Conservation (phyloP, 2,329 filamentous ascomycete species). For the Rhinocladiella mackenziei region DNA sequence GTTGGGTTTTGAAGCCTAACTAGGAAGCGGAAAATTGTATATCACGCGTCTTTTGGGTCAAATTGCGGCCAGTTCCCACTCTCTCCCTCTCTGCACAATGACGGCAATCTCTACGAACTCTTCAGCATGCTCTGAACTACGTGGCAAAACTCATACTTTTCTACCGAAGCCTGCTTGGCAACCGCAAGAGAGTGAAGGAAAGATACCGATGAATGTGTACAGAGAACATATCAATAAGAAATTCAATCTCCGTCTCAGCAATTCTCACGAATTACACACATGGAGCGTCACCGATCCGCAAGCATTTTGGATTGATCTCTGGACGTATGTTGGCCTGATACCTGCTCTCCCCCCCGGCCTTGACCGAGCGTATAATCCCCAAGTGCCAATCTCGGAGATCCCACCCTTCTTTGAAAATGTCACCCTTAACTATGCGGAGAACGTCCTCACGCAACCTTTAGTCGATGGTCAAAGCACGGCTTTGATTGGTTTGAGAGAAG, state of each 20-base stretch:
- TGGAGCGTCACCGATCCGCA: slow-evolving; percentile 41
- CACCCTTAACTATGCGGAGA: slow-evolving; percentile 40
- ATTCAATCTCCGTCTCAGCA: slow-evolving; percentile 8
- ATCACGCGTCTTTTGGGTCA: too few species aligned
- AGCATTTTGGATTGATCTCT: slow-evolving; percentile 42
- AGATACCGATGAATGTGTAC: slow-evolving; percentile 18
- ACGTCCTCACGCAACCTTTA: slow-evolving; percentile 35
- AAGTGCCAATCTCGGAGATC: slow-evolving; percentile 35
- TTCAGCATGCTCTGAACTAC: too few species aligned
- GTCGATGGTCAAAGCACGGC: slow-evolving; percentile 36
- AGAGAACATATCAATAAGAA: slow-evolving; percentile 16
- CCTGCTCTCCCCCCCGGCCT: slow-evolving; percentile 32
- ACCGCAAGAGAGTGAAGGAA: too few species aligned
- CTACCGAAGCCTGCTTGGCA: too few species aligned
- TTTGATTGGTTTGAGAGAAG: slow-evolving; percentile 41
- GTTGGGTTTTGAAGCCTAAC: too few species aligned
- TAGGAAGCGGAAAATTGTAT: too few species aligned
- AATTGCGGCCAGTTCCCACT: too few species aligned
- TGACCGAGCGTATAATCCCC: slow-evolving; percentile 38
- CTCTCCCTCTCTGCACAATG: too few species aligned
- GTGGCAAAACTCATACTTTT: too few species aligned
- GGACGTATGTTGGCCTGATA: slow-evolving; percentile 34
- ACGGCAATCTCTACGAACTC: too few species aligned
- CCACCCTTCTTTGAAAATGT: slow-evolving; percentile 38
- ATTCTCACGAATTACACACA: slow-evolving; percentile 37